A percentile compares a stretch with the other conserved stretches of the same genome.
Conservation (phyloP, 441 rosid species). For the Aleurites moluccanus region DNA sequence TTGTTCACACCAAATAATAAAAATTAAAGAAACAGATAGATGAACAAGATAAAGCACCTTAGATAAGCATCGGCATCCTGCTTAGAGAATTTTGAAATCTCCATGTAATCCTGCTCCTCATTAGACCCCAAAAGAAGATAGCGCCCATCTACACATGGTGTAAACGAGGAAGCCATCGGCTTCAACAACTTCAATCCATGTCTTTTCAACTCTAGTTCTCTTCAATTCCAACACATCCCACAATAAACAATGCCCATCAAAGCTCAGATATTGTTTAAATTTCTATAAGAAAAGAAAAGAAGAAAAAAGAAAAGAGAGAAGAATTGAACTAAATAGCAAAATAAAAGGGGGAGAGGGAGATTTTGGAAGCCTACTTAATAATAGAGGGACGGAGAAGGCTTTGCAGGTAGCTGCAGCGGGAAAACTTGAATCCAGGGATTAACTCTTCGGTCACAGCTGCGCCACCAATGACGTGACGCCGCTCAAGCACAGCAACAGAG, state of each 20-base stretch:
- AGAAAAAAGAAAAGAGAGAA: not conserved
- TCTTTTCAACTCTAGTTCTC: constrained; percentile 74
- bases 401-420: constrained; percentile 93
- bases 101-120: constrained; percentile 57
- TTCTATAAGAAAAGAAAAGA: too few relatives aligned
- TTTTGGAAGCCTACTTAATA: constrained; percentile 40
- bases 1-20: not conserved
- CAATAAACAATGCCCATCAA: not conserved
- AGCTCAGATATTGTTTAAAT: too few relatives aligned
- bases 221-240: constrained; percentile 14
- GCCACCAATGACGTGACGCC: constrained; percentile 86
- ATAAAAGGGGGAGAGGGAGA: too few relatives aligned
- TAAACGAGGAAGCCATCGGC: constrained; percentile 88
- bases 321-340: too few relatives aligned
- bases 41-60: constrained; percentile 34
- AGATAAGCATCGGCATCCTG: constrained; percentile 77
- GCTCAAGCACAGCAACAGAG: constrained; percentile 84
- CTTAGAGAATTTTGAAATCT: constrained; percentile 84
- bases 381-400: constrained; percentile 82
- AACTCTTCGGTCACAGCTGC: constrained; percentile 93
- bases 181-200: constrained; percentile 81
- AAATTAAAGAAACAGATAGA: too few relatives aligned
- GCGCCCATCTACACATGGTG: constrained; percentile 90
- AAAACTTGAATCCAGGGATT: constrained; percentile 79
- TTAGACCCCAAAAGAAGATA: constrained; percentile 74